Evolutionary conservation across 2,329 filamentous ascomycete genomes (phyloP).

Genomic region (Pyricularia pennisetigena): DNA sequence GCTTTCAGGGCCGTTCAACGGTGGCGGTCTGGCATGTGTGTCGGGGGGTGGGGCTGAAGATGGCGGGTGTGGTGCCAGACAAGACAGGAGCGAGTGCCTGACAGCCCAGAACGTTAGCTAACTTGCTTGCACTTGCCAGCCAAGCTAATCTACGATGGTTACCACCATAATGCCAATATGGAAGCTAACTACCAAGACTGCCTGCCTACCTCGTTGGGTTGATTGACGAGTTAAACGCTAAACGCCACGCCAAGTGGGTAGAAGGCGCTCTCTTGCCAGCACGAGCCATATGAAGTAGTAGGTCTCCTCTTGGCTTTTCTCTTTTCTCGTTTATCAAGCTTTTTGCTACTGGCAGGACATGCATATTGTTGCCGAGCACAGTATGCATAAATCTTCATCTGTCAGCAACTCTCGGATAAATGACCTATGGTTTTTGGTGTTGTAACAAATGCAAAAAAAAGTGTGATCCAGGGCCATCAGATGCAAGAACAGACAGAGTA

Average conservation of each 20-base stretch:
- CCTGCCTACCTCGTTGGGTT: too few relatives aligned
- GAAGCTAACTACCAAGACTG: not conserved
- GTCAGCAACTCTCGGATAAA: not conserved
- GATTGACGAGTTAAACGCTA: not conserved
- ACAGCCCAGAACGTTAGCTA: not conserved
- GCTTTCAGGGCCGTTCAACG: not conserved
- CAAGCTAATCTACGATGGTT: too few relatives aligned
- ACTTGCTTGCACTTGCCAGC: too few relatives aligned
- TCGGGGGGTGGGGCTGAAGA: not conserved
- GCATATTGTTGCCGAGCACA: not conserved
- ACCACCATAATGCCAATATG: too few relatives aligned
- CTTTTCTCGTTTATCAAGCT: too few relatives aligned
- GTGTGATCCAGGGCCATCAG: not conserved
- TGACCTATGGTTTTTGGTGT: not conserved
- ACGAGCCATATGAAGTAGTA: too few relatives aligned
- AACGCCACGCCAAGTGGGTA: not conserved
- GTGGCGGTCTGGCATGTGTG: not conserved
- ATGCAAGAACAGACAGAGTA: not conserved
- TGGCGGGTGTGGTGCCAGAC: not conserved
- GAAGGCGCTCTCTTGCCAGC: too few relatives aligned
- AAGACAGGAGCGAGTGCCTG: too few relatives aligned
- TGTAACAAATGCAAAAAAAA: not conserved
- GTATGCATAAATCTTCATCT: not conserved
- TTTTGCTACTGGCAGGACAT: not conserved
- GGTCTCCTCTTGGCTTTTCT: not conserved